A percentile compares a stretch with the other conserved stretches of the same genome.
Conservation (phyloP, 345 rosid species). For the Gossypium turneri region DNA sequence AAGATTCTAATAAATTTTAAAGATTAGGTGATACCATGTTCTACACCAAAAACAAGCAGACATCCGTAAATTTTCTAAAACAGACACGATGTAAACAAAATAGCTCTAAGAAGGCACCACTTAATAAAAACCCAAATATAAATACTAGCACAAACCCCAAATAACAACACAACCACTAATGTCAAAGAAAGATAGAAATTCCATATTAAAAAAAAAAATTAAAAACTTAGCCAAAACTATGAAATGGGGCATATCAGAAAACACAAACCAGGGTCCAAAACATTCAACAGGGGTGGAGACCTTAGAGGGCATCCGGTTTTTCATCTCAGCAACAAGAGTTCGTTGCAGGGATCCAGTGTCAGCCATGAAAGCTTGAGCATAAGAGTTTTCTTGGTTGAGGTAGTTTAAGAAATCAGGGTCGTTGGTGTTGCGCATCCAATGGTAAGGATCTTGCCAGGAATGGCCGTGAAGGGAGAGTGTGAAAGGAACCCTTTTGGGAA, state of each 20-base stretch:
- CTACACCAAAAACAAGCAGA: not conserved
- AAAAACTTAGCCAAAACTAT: not conserved
- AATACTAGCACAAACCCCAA: not conserved
- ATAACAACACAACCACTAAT: not conserved
- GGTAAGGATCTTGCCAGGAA: slow-evolving; percentile 70
- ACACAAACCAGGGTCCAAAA: slow-evolving; percentile 81
- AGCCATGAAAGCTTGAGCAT: slow-evolving; percentile 76
- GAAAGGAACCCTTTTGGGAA: slow-evolving; percentile 57
- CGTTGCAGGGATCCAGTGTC: slow-evolving; percentile 51
- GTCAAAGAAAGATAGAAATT: not conserved
- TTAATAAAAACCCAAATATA: not conserved
- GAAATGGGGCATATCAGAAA: slow-evolving; percentile 13
- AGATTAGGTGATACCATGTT: not conserved
- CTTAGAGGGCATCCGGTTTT: slow-evolving; percentile 44
- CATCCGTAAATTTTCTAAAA: not conserved
- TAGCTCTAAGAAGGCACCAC: not conserved
- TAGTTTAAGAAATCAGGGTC: slow-evolving; percentile 49
- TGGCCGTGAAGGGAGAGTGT: slow-evolving; percentile 48
- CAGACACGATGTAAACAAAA: not conserved
- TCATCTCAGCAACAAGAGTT: slow-evolving; percentile 60
- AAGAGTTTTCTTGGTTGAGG: slow-evolving; percentile 66
- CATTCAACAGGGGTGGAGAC: slow-evolving; percentile 71
- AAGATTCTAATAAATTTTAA: not conserved
- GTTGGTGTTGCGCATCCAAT: slow-evolving; percentile 65
- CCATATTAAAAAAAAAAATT: not conserved